phyloP scores from a whole-genome alignment of 2,329 filamentous ascomycete genomes.

The Aphanoascus verrucosus region DNA sequence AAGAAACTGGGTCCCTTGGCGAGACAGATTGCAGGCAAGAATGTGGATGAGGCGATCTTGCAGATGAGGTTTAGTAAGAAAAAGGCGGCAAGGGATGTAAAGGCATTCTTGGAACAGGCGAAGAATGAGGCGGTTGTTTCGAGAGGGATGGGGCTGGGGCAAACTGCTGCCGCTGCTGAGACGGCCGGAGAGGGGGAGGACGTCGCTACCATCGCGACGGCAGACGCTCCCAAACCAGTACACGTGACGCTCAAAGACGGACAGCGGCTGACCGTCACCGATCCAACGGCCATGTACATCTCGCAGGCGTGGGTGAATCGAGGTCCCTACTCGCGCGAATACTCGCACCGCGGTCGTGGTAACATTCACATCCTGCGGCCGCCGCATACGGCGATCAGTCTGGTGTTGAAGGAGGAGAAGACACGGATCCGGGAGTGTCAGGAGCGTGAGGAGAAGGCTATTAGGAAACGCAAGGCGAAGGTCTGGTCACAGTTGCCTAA shows the following conservation, averaged over 20 bases:
- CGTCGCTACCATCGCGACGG: conserved; percentile 4
- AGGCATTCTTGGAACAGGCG: conserved; percentile 68
- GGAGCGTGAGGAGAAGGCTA: conserved; percentile 65
- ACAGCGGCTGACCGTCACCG: conserved; percentile 56
- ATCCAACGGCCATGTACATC: conserved; percentile 78
- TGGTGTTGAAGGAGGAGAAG: conserved; percentile 87
- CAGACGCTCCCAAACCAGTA: conserved; percentile 4
- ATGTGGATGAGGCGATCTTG: conserved; percentile 80
- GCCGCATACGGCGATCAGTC: conserved; percentile 63
- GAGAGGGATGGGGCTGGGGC: conserved; percentile 69
- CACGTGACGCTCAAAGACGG: conserved; percentile 50
- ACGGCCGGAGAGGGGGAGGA: conserved; percentile 5
- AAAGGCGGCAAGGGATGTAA: conserved; percentile 72
- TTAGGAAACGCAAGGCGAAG: conserved; percentile 62
- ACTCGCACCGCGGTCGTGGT: conserved; percentile 68
- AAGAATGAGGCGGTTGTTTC: conserved; percentile 68
- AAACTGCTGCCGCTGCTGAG: conserved; percentile 13
- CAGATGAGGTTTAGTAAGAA: conserved; percentile 97
- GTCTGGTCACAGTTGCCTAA: conserved; percentile 85
- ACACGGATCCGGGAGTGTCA: conserved; percentile 71
- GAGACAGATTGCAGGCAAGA: conserved; percentile 83
- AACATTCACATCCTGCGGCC: conserved; percentile 56
- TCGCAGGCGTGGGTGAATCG: conserved; percentile 87
- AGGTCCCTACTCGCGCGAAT: conserved; percentile 50
- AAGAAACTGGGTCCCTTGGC: conserved; percentile 88